Base-by-base conservation (phyloP, 2,329 filamentous ascomycete genomes). In the Pestalotiopsis sp. region DNA sequence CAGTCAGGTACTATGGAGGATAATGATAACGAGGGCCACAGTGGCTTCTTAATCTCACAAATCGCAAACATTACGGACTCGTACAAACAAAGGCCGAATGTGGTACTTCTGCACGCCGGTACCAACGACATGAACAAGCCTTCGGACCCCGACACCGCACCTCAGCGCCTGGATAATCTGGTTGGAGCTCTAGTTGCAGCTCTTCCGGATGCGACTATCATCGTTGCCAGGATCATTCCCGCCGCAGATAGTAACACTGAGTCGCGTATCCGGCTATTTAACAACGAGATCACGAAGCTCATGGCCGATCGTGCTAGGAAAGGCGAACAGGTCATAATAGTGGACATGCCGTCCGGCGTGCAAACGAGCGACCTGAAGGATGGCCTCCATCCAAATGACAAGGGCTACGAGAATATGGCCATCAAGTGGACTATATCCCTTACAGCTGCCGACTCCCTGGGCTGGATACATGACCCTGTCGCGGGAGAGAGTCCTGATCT, bases 71-170 rank as follows among this genome's bases (percentile, higher is more conserved):
- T 14, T 2, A 17, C 41, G 17, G 41, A 45, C 41, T 17, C 12
- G 6, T 14, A 45, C 17, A 13, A 4, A 13, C 67, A 66, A 45
- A 31, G 62, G 3, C 67, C 67, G 14, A 68, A 68, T 27, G 58
- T 68, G 31, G 57, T 68, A 17, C 67, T 68, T 1, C n/a, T 68
- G 13, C 63, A 66, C 41, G 67, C 63, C 20, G 67, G 67, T 1
- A 71, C 71, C 11, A 69, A 66, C 52, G 68, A 70, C 20, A 69
- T 67, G 64, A 68, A 69, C 62, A 20, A 57, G 11, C 66, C 61
- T 31, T 27, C 61, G 20, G 45, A 23, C 6, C 25, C 65, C 41
- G 58, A 61, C 17, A 25, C 13, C 12, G 41, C 41, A 2, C 13
- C 17, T 1, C 13, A 45, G 12, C 41, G 41, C 17, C 41, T 45